These are phyloP conservation scores for Purpureocillium takamizusanense DNA, from an alignment of 2,329 filamentous ascomycete genomes.

Conservation along the genomic window DNA sequence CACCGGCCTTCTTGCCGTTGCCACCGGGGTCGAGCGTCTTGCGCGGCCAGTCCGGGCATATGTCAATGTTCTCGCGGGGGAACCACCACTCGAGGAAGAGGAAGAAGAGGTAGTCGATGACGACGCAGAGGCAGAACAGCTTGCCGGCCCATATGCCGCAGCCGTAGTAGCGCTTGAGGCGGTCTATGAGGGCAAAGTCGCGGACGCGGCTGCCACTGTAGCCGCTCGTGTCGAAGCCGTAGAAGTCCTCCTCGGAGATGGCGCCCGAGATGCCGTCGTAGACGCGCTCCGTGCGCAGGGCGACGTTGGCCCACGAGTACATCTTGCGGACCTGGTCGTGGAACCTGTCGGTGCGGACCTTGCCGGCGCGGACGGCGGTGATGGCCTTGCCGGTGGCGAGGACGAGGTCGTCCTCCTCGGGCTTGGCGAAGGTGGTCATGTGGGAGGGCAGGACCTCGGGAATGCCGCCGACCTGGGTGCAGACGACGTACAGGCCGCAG, in stretches of 20 bases:
- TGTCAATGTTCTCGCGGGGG: conserved; percentile 77
- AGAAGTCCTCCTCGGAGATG: conserved; percentile 81
- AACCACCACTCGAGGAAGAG: conserved; percentile 81
- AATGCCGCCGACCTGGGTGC: conserved; percentile 91
- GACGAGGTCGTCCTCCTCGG: conserved; percentile 92
- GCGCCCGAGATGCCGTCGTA: conserved; percentile 87
- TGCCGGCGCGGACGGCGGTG: conserved; percentile 72
- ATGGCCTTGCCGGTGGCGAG: conserved; percentile 85
- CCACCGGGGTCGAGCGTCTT: conserved; percentile 41
- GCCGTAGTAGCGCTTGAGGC: conserved; percentile 92
- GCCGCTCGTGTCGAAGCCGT: conserved; percentile 65
- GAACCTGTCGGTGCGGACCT: conserved; percentile 84
- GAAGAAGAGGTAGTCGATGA: conserved; percentile 89
- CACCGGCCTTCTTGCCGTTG: conserved; percentile 19
- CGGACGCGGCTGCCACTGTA: conserved; percentile 66
- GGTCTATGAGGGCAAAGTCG: conserved; percentile 87
- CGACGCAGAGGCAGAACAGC: conserved; percentile 86
- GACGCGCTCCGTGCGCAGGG: conserved; percentile 84
- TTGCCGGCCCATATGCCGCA: conserved; percentile 99
- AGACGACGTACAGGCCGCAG: conserved; percentile 93
- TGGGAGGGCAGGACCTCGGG: conserved; percentile 91
- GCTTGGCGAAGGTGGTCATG: conserved; percentile 96
- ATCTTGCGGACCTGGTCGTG: conserved; percentile 96
- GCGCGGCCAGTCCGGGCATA: conserved; percentile 84
- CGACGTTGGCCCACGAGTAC: conserved; percentile 98